Percentiles rank a stretch among this genome's conserved stretches.
phyloP scores from a whole-genome alignment of 2,329 filamentous ascomycete species.

The Aspergillus eucalypticola region DNA sequence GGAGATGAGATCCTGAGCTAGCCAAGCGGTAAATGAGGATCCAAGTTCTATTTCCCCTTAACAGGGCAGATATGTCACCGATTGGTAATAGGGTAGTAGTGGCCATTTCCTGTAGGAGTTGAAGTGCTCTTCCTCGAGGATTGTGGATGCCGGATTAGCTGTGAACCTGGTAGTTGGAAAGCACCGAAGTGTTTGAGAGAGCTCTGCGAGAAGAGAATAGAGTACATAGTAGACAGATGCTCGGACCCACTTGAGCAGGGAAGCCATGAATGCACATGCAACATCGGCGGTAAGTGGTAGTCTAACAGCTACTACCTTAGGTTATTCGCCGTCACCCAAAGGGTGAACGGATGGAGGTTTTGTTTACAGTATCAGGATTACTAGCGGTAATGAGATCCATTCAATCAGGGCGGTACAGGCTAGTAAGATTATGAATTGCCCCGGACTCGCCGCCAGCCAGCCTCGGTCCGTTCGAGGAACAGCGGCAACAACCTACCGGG shows the following conservation, averaged over 20 bases:
- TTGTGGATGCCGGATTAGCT: neutral
- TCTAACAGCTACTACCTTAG: too few relatives aligned
- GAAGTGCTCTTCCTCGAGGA: conserved; percentile 30
- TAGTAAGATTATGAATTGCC: neutral
- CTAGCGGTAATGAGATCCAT: neutral
- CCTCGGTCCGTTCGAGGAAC: neutral
- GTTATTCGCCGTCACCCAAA: too few relatives aligned
- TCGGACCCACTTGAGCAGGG: conserved; percentile 25
- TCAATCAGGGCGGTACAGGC: neutral
- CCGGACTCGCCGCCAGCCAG: neutral
- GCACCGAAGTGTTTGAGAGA: conserved; percentile 16
- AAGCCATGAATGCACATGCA: conserved; percentile 14
- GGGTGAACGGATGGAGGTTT: neutral
- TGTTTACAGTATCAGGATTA: neutral
- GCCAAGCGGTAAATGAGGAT: conserved; percentile 32
- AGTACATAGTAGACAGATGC: conserved; percentile 14
- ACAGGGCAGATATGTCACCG: conserved; percentile 29
- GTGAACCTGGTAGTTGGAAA: conserved; percentile 24
- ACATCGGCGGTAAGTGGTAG: neutral
- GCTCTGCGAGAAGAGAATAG: neutral
- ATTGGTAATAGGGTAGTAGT: conserved; percentile 37
- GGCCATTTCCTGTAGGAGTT: conserved; percentile 25
- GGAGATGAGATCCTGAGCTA: conserved; percentile 31
- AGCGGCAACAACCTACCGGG: neutral
- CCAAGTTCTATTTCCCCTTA: conserved; percentile 35